Evolutionary conservation across 495 filamentous ascomycete genomes (phyloP).

Genomic region (Hypomontagnella submonticulosa): DNA sequence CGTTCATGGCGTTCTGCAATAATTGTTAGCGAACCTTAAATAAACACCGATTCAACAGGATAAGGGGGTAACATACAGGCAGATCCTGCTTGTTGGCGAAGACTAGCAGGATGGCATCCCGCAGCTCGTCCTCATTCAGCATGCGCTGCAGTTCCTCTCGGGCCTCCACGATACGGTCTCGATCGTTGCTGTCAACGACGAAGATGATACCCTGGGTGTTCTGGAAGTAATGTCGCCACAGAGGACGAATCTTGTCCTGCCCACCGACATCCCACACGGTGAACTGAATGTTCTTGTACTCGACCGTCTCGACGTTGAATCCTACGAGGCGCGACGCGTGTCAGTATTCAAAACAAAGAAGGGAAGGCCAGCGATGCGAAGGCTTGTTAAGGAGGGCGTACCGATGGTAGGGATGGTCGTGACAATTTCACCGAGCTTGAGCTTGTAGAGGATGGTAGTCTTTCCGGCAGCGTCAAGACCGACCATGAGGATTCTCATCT

Average conservation of each 20-base stretch:
- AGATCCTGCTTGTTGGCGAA: constrained; percentile 99
- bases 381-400: constrained; percentile 63
- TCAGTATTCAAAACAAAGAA: constrained; percentile 48
- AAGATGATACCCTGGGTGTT: constrained; percentile 99
- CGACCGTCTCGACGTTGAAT: constrained; percentile 99
- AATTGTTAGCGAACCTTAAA: constrained; percentile 16
- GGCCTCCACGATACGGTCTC: constrained; percentile 98
- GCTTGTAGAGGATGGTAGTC: constrained; percentile 99
- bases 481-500: constrained; percentile 99
- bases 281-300: constrained; percentile 99
- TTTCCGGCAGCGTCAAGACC: constrained; percentile 99
- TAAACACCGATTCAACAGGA: neutral
- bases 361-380: constrained; percentile 3
- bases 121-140: constrained; percentile 99
- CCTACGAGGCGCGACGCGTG: constrained; percentile 62
- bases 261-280: constrained; percentile 99
- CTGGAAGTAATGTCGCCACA: constrained; percentile 99
- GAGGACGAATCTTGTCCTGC: constrained; percentile 99
- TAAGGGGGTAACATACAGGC: constrained; percentile 71
- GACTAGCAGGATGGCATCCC: constrained; percentile 95
- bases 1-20: constrained; percentile 95
- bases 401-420: constrained; percentile 99
- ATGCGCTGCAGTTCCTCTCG: constrained; percentile 99
- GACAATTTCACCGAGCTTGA: constrained; percentile 99
- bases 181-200: constrained; percentile 99